Evolutionary conservation across 2,329 filamentous ascomycete species (phyloP), one percentile per base, ranked within the genome.

Genomic region (Xenosphaeropsis pyriputrescens): DNA sequence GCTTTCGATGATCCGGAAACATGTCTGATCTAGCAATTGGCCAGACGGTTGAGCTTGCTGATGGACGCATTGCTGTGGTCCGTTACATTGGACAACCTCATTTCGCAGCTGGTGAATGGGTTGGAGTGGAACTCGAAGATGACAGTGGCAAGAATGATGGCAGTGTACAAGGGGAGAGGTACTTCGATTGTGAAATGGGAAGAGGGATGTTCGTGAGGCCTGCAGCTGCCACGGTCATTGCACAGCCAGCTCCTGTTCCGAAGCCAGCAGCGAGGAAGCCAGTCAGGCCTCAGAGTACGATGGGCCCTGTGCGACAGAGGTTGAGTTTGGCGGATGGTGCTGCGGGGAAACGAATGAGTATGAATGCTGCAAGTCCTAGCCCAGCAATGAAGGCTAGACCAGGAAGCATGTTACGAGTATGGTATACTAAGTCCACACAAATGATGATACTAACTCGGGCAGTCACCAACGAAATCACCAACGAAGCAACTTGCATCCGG

Each of bases 71-170:
- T 49, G 91, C 74, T 48, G 72, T 72, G 42, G 72, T 98, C 46
- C 84, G 84, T 50, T 98, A 84, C 59, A 66, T 85, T 43, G 91
- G 91, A 51, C 64, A 70, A 39, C 85, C 89, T 29, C 65, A 72
- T 49, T 94, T 96, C 60, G 77, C 85, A 41, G 64, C 70, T 5
- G 89, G 88, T 44, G 76, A 83, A 43, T 96, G 88, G 85, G 68
- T 95, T 41, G 89, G 89, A 45, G 73, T 96, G 42, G 88, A 94
- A 63, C 72, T 96, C 40, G 76, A 85, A 37, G 80, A 85, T 34
- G 67, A 78, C 38, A 74, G 71, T 15, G 89, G 91, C 22, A 96
- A 96, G 65, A 96, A 96, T 51, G 85, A 96, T 67, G 89, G 89
- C 46, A 80, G 82, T 39, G 85, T 96, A 34, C 75, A 89, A 57